Evolutionary conservation across 495 filamentous ascomycete species (phyloP), one percentile per base, ranked within the genome.

Genomic region (Penicillium odoratum): DNA sequence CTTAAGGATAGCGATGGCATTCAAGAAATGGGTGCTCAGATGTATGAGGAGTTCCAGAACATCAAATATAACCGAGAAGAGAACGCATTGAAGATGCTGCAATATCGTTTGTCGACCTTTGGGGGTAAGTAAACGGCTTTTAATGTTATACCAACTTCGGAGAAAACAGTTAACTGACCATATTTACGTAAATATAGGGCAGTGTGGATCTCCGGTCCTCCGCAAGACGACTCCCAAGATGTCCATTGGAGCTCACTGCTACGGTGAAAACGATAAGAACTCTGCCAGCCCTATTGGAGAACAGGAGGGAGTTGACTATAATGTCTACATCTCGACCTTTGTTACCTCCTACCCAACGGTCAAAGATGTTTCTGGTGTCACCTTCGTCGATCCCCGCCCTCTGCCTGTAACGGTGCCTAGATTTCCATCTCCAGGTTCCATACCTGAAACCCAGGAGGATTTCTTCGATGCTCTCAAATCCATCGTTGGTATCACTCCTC

Each of bases 151-250:
- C 4, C 10, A 3, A 3, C 25, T 48, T 31, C n/a, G 26, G 15
- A 0, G 31, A 30, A 0, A 13, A 48, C 15, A 5, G 25, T 1
- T 48, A 6, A 48, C 10, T 48, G 26, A 48, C 25, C 7, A 29
- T n/a, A 28, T 15, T 15, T 31, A 5, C 9, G 13, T 13, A 48
- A 30, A 30, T 31, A 16, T 48, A 48, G 46, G 46, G 26, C 46
- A 48, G 46, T 48, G 26, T 48, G 46, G 46, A 48, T 48, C 46
- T 48, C 46, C 46, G 1, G 26, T 48, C n/a, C 46, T 48, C 46
- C 26, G 46, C 26, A 48, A 48, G 26, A 48, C 16, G 46, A 48
- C 25, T 7, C 21, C 43, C n/a, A 26, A 48, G 15, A 10, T 48
- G 0, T 48, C 46, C n/a, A 48, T 48, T 13, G 46, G 26, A 29